A percentile compares a stretch with the other conserved stretches of the same genome.
Evolutionary conservation across 2,329 filamentous ascomycete species (phyloP).

Genomic region (Venturia oleaginea): DNA sequence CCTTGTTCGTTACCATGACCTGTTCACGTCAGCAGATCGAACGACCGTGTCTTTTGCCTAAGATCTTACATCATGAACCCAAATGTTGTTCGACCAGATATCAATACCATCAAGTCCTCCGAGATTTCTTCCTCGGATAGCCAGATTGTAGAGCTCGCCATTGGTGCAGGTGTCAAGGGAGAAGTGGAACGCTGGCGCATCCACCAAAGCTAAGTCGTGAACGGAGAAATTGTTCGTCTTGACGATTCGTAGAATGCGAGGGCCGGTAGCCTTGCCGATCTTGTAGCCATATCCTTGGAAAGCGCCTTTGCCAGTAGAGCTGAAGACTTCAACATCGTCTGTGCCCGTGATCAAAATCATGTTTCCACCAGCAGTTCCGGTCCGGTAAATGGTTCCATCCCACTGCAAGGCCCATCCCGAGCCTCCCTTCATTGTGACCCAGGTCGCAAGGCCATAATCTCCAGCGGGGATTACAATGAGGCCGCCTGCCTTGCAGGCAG

Average conservation of each 20-base stretch:
- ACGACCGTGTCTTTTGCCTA: neutral
- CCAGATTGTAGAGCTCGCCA: slow-evolving; percentile 48
- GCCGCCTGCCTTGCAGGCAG: slow-evolving; percentile 42
- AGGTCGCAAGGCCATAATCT: slow-evolving; percentile 41
- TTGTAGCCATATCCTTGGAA: slow-evolving; percentile 45
- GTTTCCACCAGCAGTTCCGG: slow-evolving; percentile 41
- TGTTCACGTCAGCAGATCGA: slow-evolving; percentile 14
- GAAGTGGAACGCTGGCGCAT: slow-evolving; percentile 44
- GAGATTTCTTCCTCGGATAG: slow-evolving; percentile 42
- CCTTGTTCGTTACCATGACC: slow-evolving; percentile 52
- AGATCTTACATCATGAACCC: slow-evolving; percentile 43
- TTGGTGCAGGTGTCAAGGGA: slow-evolving; percentile 41
- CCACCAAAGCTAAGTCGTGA: slow-evolving; percentile 41
- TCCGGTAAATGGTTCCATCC: slow-evolving; percentile 45
- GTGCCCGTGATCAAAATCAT: slow-evolving; percentile 45
- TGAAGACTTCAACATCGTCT: slow-evolving; percentile 46
- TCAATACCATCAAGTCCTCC: slow-evolving; percentile 50
- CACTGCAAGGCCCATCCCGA: slow-evolving; percentile 42
- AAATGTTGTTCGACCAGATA: slow-evolving; percentile 46
- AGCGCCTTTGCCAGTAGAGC: slow-evolving; percentile 42
- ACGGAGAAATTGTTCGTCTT: slow-evolving; percentile 39
- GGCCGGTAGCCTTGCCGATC: slow-evolving; percentile 33
- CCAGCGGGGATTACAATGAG: slow-evolving; percentile 42
- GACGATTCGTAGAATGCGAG: slow-evolving; percentile 38
- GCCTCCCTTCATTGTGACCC: slow-evolving; percentile 40